Base-by-base conservation (phyloP, 2,329 filamentous ascomycete genomes). In the Ustulina deusta region DNA sequence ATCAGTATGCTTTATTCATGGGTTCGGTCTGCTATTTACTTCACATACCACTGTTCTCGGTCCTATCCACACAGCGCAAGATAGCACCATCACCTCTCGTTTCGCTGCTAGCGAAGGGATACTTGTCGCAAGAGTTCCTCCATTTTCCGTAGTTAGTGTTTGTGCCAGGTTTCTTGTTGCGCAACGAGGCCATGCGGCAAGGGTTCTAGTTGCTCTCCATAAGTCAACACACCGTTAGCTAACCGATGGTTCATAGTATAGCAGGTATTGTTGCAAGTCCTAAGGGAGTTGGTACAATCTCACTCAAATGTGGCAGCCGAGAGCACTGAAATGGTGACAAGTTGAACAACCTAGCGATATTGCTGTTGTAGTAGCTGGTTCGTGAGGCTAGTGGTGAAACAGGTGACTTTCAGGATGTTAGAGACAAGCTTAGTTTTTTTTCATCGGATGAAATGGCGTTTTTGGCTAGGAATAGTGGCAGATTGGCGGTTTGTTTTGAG, bases 181-280 rank as follows among this genome's bases (percentile, higher is more conserved):
- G 51, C 7, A 44, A 44, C 10, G 58, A 61, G n/a, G 44, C 58
- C 32, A 44, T 61, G 58, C 58, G 58, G 48, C 58, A 34, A 40
- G 58, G 48, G 46, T 40, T 32, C 32, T 44, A 29, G 48, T 61
- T 61, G 58, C 17, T 32, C 20, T 29, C 10, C 58, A 20, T 61
- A 61, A 34, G 46, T 61, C 11, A 61, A n/a, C 7, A 40, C n/a
- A 52, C 48, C 36, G 51, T 44, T n/a, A 13, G 58, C 32, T 34
- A 61, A 22, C 1, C 32, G n/a, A 6, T 61, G 44, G 36, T 52
- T 51, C 13, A 61, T 22, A 32, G 58, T 44, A 34, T 51, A 61
- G 20, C 58, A 61, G 20, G 58, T 44, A 52, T 61, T 61, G 32
- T 61, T 61, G 44, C 58, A 61, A 11, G 58, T 61, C 36, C 32